Evolutionary conservation across 2,329 filamentous ascomycete species (phyloP).

Genomic region (Didymosphaeria variabile): DNA sequence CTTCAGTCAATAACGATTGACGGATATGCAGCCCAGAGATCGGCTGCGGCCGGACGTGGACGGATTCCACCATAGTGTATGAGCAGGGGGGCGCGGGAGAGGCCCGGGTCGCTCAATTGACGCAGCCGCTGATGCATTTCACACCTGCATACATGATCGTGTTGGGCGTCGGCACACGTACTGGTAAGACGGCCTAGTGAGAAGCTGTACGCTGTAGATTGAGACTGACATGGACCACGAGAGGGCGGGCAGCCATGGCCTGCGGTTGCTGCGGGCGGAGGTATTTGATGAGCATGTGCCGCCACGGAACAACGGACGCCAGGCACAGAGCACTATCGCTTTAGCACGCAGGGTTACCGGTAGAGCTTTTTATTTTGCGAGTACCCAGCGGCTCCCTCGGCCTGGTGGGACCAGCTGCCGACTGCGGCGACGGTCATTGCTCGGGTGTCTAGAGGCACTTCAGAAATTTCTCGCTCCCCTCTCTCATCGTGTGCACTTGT

Average conservation of each 20-base stretch:
- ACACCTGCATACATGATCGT: neutral
- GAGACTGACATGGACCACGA: neutral
- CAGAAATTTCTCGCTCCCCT: slow-evolving; percentile 29
- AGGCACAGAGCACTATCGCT: slow-evolving; percentile 12
- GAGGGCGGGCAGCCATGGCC: neutral
- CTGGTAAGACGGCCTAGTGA: neutral
- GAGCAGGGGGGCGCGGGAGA: slow-evolving; percentile 5
- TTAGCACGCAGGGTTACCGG: slow-evolving; percentile 11
- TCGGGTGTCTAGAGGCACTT: slow-evolving; percentile 14
- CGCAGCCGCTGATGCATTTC: neutral
- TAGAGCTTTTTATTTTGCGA: slow-evolving; percentile 11
- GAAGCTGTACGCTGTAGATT: neutral
- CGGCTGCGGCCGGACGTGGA: slow-evolving; percentile 9
- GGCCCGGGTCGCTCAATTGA: neutral
- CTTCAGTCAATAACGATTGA: slow-evolving; percentile 3
- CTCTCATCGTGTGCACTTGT: slow-evolving; percentile 25
- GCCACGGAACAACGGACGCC: slow-evolving; percentile 10
- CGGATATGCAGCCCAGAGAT: slow-evolving; percentile 7
- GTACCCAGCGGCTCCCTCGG: slow-evolving; percentile 13
- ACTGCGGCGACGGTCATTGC: slow-evolving; percentile 6
- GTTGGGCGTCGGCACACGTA: neutral
- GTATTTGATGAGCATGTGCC: neutral
- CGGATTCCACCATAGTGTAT: neutral
- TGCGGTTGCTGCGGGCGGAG: neutral
- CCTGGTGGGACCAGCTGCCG: slow-evolving; percentile 3